Base-by-base conservation (phyloP, 108 stramenopile genomes). In the Cyclotella sp. region DNA sequence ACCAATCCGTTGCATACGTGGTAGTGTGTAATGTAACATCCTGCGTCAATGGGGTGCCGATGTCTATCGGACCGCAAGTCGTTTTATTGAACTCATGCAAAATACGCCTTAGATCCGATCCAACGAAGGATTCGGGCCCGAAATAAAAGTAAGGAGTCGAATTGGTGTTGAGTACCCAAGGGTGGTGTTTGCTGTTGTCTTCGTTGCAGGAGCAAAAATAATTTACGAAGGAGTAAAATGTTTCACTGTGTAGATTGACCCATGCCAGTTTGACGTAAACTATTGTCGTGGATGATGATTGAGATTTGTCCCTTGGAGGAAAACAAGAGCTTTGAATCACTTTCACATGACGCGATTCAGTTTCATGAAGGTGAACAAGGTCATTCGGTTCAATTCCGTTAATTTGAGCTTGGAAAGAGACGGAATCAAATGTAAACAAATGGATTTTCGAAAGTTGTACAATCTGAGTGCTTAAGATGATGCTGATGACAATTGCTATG, bases 71-170 rank as follows among this genome's bases (percentile, higher is more conserved):
- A 14, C 64, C 64, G 44, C 64, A 65, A 12, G 64, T 65, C 1
- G 45, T 65, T 34, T 27, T 2, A 26, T 65, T 47, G 46, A 24
- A 65, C 26, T 65, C 64, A 4, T 65, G 64, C 30, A 65, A 24
- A 1, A 65, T 26, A 45, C 45, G 26, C 46, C 26, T 26, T 2
- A 65, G 30, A 45, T 47, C 64, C 13, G n/a, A 21, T 47, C 12
- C 3, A 22, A 65, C 43, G 21, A 34, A 65, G n/a, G 43, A 15
- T 26, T 47, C 45, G 9, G 64, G 64, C 13, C 64, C 64, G 11
- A 65, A 26, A 21, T 65, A 65, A 65, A 65, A 65, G 64, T 65
- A 44, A 26, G 64, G 64, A 24, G 6, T 12, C n/a, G 64, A 34
- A 14, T 22, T 1, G 0, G 43, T 45, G 43, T 47, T 34, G 22